phyloP scores from a whole-genome alignment of 192 early-diverging fungal species.

The Diversispora eburnea region DNA sequence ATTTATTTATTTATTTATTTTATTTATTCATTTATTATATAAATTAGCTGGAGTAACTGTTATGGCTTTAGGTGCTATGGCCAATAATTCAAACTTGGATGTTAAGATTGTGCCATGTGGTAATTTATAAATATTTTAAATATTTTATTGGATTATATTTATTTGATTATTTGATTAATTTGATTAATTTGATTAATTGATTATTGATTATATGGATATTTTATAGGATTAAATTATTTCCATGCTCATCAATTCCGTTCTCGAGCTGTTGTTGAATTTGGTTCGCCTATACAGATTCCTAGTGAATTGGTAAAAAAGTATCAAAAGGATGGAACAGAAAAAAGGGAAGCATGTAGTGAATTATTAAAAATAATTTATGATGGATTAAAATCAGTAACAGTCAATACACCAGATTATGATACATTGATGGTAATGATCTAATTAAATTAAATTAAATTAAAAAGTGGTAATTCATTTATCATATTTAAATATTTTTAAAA shows the following conservation, averaged over 20 bases:
- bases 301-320: conserved; percentile 77
- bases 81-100: conserved; percentile 73
- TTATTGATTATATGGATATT: neutral
- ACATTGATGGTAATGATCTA: conserved; percentile 69
- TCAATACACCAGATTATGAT: conserved; percentile 91
- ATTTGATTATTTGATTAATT: neutral
- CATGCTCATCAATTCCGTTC: conserved; percentile 94
- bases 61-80: conserved; percentile 90
- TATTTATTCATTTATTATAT: neutral
- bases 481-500: neutral
- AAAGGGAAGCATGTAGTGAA: conserved; percentile 74
- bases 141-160: neutral
- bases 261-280: conserved; percentile 95
- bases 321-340: conserved; percentile 73
- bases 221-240: conserved; percentile 85
- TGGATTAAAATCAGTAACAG: conserved; percentile 81
- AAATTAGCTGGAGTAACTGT: conserved; percentile 66
- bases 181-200: neutral
- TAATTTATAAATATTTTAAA: conserved; percentile 1
- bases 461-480: neutral
- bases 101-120: conserved; percentile 90
- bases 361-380: conserved; percentile 77
- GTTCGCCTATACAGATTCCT: conserved; percentile 81
- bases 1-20: neutral
- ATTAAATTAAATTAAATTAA: no score